phyloP scores from a whole-genome alignment of 106 monocot genomes.

The Vanilla planifolia region DNA sequence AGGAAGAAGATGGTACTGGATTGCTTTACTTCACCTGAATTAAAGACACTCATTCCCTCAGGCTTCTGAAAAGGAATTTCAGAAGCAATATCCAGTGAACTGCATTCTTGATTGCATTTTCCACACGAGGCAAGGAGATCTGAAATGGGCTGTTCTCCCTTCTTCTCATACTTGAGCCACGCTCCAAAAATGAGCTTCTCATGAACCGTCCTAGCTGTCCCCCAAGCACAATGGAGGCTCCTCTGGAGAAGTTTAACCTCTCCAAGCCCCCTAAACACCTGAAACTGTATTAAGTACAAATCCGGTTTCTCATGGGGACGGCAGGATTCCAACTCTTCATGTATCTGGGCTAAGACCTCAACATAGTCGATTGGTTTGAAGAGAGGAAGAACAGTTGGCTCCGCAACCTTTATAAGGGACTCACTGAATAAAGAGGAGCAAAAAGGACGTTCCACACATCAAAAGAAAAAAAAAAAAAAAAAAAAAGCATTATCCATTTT shows the following conservation, averaged over 20 bases:
- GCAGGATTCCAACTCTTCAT: conserved; percentile 84
- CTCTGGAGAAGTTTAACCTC: conserved; percentile 84
- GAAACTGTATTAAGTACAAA: conserved; percentile 82
- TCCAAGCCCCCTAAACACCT: conserved; percentile 81
- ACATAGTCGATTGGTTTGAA: conserved; percentile 95
- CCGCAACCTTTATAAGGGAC: conserved; percentile 83
- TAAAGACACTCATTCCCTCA: conserved; percentile 7
- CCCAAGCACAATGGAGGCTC: conserved; percentile 78
- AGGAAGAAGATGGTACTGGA: conserved; percentile 46
- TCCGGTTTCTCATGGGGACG: conserved; percentile 43
- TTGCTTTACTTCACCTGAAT: conserved; percentile 5
- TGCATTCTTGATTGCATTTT: conserved; percentile 64
- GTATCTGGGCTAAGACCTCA: conserved; percentile 75
- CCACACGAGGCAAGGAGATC: conserved; percentile 85
- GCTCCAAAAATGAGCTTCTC: conserved; percentile 83
- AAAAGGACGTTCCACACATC: background rate
- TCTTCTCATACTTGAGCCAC: conserved; percentile 90
- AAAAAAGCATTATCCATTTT: background rate
- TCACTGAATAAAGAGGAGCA: conserved; percentile 34
- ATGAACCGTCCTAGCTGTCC: conserved; percentile 46
- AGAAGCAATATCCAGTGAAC: conserved; percentile 50
- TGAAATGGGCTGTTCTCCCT: conserved; percentile 68
- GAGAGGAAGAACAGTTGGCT: conserved; percentile 65
- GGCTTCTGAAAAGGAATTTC: conserved; percentile 25
- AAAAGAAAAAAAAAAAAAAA: background rate